Percentiles rank a stretch among this genome's conserved stretches.
These are phyloP conservation scores for Teratosphaeria destructans DNA, from an alignment of 2,329 filamentous ascomycete genomes.

Conservation along the genomic window DNA sequence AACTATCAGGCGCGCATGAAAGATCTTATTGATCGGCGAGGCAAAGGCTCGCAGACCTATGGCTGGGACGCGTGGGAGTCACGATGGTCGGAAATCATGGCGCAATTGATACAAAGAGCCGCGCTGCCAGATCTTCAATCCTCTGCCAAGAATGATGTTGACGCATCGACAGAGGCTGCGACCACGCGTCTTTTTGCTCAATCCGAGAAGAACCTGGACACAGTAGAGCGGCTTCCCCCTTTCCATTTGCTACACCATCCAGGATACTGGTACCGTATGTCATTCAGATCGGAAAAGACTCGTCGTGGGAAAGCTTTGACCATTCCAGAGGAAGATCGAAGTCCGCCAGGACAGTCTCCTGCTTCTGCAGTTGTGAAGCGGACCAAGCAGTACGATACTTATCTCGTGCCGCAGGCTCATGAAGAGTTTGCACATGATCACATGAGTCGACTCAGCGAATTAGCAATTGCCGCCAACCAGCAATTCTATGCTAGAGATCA, in stretches of 20 bases:
- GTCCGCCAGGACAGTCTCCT: slow-evolving; percentile 44
- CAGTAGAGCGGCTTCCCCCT: slow-evolving; percentile 42
- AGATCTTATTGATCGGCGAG: slow-evolving; percentile 70
- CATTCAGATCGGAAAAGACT: slow-evolving; percentile 41
- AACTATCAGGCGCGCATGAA: slow-evolving; percentile 62
- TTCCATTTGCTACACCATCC: slow-evolving; percentile 52
- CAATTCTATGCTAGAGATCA: slow-evolving; percentile 46
- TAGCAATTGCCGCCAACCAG: slow-evolving; percentile 34
- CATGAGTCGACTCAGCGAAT: slow-evolving; percentile 37
- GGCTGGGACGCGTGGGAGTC: slow-evolving; percentile 93
- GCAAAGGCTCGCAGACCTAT: slow-evolving; percentile 78
- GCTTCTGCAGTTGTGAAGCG: slow-evolving; percentile 45
- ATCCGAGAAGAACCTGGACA: slow-evolving; percentile 41
- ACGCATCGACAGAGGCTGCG: slow-evolving; percentile 5
- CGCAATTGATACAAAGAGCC: slow-evolving; percentile 46
- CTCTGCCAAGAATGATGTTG: slow-evolving; percentile 2
- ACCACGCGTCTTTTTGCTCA: slow-evolving; percentile 30
- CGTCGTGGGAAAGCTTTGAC: slow-evolving; percentile 43
- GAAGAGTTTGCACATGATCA: slow-evolving; percentile 39
- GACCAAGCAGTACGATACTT: slow-evolving; percentile 47
- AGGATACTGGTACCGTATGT: slow-evolving; percentile 50
- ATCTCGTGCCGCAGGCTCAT: slow-evolving; percentile 49
- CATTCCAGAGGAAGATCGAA: slow-evolving; percentile 50
- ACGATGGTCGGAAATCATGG: slow-evolving; percentile 55
- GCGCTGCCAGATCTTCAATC: slow-evolving; percentile 36